Conservation (phyloP, 768 basidiomycete species). For the Boletus edulis region DNA sequence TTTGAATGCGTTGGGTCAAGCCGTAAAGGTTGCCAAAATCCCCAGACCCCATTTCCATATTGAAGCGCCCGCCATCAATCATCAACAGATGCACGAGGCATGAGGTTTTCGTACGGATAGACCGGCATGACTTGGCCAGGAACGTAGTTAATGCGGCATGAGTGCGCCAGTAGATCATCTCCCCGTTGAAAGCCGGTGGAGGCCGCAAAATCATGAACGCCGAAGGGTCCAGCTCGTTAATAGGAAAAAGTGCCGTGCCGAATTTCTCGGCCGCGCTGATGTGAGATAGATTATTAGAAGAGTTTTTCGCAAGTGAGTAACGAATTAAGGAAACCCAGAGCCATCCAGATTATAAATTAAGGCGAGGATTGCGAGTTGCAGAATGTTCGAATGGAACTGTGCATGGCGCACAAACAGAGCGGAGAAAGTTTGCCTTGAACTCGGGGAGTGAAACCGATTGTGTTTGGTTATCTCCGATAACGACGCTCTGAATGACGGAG, state of each 20-base stretch:
- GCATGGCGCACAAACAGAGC: background rate
- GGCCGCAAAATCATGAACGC: background rate
- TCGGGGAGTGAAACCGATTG: background rate
- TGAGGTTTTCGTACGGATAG: slow-evolving; percentile 2
- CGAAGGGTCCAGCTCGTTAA: background rate
- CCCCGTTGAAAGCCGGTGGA: background rate
- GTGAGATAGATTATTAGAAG: slow-evolving; percentile 1
- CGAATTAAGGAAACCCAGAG: background rate
- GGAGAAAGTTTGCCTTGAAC: slow-evolving; percentile 3
- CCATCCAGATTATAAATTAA: slow-evolving; percentile 4
- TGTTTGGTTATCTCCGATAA: background rate
- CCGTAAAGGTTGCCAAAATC: slow-evolving; percentile 13
- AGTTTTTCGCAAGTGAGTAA: slow-evolving; percentile 1
- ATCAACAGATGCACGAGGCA: slow-evolving; percentile 27
- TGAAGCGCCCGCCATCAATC: slow-evolving; percentile 10
- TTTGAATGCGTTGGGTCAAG: slow-evolving; percentile 7
- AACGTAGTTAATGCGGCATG: slow-evolving; percentile 8
- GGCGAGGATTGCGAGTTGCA: background rate
- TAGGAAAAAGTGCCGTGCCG: background rate
- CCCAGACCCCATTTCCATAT: slow-evolving; percentile 18
- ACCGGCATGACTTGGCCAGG: background rate
- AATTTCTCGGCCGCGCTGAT: background rate
- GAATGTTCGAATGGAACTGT: slow-evolving; percentile 8
- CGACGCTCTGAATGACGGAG: slow-evolving; percentile 4
- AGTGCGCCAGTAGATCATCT: background rate